Evolutionary conservation across 2,329 filamentous ascomycete genomes (phyloP), one percentile per base, ranked within the genome.

Genomic region (Sclerotinia borealis): DNA sequence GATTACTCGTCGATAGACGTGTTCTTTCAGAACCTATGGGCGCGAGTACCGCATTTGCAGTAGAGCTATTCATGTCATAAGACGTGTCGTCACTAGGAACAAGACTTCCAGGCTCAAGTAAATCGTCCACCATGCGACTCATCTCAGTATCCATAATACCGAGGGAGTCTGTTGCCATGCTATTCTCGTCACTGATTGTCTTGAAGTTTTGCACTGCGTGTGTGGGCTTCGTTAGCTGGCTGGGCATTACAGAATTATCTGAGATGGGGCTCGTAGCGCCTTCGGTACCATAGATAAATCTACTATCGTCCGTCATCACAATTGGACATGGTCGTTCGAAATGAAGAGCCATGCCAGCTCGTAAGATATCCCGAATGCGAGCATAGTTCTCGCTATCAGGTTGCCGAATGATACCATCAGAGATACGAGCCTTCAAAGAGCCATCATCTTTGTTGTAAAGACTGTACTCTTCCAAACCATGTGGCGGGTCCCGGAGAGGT

Each of bases 331-430:
- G 76, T 58, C 78, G 75, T 67, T 80, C 78, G 61, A 81, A 76
- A n/a, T 83, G 81, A 34, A 89, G 74, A 60, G 82, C 76, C 43
- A 88, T 76, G 3, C 84, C 87, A 72, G 86, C 85, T 54, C 84
- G 79, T 9, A 89, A 76, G 37, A 90, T 79, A 65, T 87, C 85
- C 61, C 83, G 81, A 61, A 89, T 80, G 47, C 87, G 81, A 71
- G 84, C 83, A n/a, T 88, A 78, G 83, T 87, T 88, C 73, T 90
- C 87, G 39, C 84, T 78, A 62, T 86, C 84, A 0, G 81, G 79
- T 63, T 85, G 81, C 62, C 82, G 79, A 65, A 83, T 78, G 37
- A 84, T 74, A 11, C 75, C 76, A 65, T 85, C 82, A 52, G 80
- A 81, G 17, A 65, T 63, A 39, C 70, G 66, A 49, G 79, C 78